Conservation (phyloP, 2,329 filamentous ascomycete genomes). For the Biscogniauxia marginata region DNA sequence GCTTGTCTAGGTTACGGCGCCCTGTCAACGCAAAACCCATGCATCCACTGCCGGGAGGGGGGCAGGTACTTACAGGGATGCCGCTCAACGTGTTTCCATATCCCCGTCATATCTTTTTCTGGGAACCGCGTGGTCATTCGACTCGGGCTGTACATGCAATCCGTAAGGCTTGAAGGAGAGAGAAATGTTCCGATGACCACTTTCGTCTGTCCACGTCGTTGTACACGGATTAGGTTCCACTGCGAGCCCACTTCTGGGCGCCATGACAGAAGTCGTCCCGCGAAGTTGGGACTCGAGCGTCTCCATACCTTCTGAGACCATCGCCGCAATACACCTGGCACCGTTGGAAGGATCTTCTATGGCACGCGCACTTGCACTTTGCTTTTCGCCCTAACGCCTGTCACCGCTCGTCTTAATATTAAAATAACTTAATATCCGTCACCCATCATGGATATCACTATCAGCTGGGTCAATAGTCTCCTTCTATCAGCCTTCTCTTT, state of each 20-base stretch:
- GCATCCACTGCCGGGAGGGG: slow-evolving; percentile 26
- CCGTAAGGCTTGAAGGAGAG: slow-evolving; percentile 26
- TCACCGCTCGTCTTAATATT: slow-evolving; percentile 36
- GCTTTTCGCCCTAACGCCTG: slow-evolving; percentile 31
- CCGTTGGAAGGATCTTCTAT: slow-evolving; percentile 31
- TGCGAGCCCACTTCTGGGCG: slow-evolving; percentile 27
- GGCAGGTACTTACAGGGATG: slow-evolving; percentile 18
- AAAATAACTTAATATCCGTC: slow-evolving; percentile 35
- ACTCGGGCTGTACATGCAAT: slow-evolving; percentile 24
- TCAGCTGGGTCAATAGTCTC: not conserved
- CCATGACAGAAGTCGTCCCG: slow-evolving; percentile 28
- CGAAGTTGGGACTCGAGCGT: slow-evolving; percentile 27
- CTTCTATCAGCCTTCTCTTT: slow-evolving; percentile 3
- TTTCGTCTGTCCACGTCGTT: slow-evolving; percentile 28
- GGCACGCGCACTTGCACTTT: slow-evolving; percentile 27
- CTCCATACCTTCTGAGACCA: slow-evolving; percentile 33
- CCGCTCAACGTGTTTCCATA: slow-evolving; percentile 18
- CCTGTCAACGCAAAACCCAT: slow-evolving; percentile 25
- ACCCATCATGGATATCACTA: slow-evolving; percentile 25
- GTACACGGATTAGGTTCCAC: slow-evolving; percentile 26
- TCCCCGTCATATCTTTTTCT: slow-evolving; percentile 19
- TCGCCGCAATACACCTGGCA: slow-evolving; percentile 33
- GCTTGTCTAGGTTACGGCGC: not conserved
- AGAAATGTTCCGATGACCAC: slow-evolving; percentile 23
- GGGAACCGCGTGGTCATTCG: slow-evolving; percentile 26